These are phyloP conservation scores for Raphanus raphanistrum DNA, from an alignment of 345 rosid genomes.

Conservation along the genomic window DNA sequence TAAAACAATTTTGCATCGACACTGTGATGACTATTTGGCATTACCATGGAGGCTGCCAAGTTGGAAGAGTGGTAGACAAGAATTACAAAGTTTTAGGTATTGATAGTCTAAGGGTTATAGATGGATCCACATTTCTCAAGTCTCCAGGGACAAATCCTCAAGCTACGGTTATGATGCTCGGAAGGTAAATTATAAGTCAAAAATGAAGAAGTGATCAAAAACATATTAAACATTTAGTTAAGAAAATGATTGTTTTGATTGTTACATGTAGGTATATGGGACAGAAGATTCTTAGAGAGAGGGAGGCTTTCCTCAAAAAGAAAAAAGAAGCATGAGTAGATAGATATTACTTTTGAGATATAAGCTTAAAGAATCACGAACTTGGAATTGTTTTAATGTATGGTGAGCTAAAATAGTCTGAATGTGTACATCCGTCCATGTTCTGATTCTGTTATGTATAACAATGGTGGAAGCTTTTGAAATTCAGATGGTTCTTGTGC, in stretches of 20 bases:
- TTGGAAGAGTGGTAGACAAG: conserved; percentile 57
- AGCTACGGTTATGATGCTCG: conserved; percentile 81
- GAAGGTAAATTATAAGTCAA: conserved; percentile 49
- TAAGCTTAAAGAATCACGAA: conserved; percentile 6
- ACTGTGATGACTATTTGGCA: conserved; percentile 76
- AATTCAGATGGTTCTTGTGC: conserved; percentile 5
- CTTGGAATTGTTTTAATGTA: conserved; percentile 27
- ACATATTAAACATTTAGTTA: not conserved
- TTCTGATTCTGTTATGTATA: conserved; percentile 31
- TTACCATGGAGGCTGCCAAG: conserved; percentile 76
- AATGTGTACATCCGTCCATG: conserved; percentile 27
- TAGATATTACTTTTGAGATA: not conserved
- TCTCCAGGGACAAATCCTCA: conserved; percentile 79
- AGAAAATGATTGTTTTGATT: not conserved
- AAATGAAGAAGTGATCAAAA: not conserved
- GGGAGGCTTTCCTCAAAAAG: conserved; percentile 9
- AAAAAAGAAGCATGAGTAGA: conserved; percentile 18
- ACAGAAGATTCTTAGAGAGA: conserved; percentile 41
- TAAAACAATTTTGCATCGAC: conserved; percentile 61
- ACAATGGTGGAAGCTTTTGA: conserved; percentile 15
- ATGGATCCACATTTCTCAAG: conserved; percentile 57
- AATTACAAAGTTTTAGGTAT: conserved; percentile 58
- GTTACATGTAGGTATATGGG: conserved; percentile 51
- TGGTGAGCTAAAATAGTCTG: conserved; percentile 28
- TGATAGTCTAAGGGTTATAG: conserved; percentile 54